Conservation (phyloP, 1,139 yeast species). For the Chernovozyma sophiae-reginae region DNA sequence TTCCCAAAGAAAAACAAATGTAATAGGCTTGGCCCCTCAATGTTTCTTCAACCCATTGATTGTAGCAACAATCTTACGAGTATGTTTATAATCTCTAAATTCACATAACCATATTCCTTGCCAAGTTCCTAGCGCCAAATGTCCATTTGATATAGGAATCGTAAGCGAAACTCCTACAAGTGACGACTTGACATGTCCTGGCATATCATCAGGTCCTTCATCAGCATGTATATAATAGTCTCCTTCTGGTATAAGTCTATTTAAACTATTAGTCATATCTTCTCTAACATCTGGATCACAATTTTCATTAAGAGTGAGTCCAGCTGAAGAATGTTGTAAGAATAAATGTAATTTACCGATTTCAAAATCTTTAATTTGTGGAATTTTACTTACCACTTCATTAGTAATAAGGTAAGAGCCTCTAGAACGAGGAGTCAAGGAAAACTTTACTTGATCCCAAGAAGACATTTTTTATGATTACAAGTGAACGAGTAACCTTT, state of each 20-base stretch:
- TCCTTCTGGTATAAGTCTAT: slow-evolving; percentile 68
- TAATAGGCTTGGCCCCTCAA: too few species aligned
- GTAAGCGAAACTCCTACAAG: slow-evolving; percentile 62
- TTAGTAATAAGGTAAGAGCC: slow-evolving; percentile 73
- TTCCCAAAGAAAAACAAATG: too few species aligned
- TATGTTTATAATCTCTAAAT: slow-evolving; percentile 60
- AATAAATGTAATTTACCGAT: slow-evolving; percentile 65
- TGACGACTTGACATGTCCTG: slow-evolving; percentile 69
- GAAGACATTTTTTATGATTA: slow-evolving; percentile 10
- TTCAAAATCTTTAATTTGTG: slow-evolving; percentile 56
- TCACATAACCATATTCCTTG: slow-evolving; percentile 78
- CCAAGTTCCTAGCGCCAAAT: slow-evolving; percentile 75
- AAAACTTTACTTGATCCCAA: slow-evolving; percentile 57
- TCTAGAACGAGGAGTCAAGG: slow-evolving; percentile 54
- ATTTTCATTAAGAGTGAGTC: slow-evolving; percentile 70
- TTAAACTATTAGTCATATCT: slow-evolving; percentile 63
- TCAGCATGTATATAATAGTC: slow-evolving; percentile 60
- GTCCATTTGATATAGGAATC: slow-evolving; percentile 68
- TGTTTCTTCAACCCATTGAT: slow-evolving; percentile 53
- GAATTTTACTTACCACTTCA: slow-evolving; percentile 53
- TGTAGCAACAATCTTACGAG: slow-evolving; percentile 68
- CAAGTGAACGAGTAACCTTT: neutral
- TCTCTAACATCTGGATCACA: slow-evolving; percentile 74
- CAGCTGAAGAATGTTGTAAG: slow-evolving; percentile 78
- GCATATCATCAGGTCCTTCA: slow-evolving; percentile 83